Base-by-base conservation (phyloP, 108 stramenopile species). In the Nitzschia palea region DNA sequence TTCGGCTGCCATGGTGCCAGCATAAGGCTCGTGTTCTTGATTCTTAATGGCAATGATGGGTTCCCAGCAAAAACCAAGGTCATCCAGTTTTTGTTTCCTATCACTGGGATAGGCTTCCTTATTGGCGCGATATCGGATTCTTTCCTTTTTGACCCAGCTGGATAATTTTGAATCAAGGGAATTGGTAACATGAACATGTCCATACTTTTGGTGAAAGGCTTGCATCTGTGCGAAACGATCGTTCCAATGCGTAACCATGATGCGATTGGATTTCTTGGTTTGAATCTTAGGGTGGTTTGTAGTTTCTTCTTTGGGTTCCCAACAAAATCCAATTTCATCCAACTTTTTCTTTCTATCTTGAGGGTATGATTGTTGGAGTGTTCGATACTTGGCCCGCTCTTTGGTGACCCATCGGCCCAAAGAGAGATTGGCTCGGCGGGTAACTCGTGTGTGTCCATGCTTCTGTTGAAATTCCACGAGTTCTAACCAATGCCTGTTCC, bases 301-400 rank as follows among this genome's bases (percentile, higher is more conserved):
- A 14, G 14, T 40, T 40, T 40, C 37, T 40, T 40, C 8, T 40
- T 40, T 8, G 37, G 37, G 14, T 40, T 8, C 37, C 55, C 55
- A 55, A 29, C 12, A 23, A 33, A 55, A 55, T 5, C 55, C 55
- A 32, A 55, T 5, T 15, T 12, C 15, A 4, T 55, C 30, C 12
- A 55, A 27, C 27, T 12, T 55, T 5, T 29, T n/a, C 30, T 32
- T 55, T 10, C 55, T 22, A 4, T 23, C 27, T 20, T 5, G 29
- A 9, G 55, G 55, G 22, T 55, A 32, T 5, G 4, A 10, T 9
- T 55, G 14, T 20, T 6, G 6, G 28, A 28, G 26, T 23, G 5
- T 18, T 12, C 55, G 28, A 33, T 81, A 85, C 25, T 79, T 63
- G 2, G 57, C 6, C 28, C 87, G 67, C 53, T 79, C 67, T 14